These are phyloP conservation scores for Puccinia triticina DNA, from an alignment of 1,284 basidiomycete genomes.

Conservation along the genomic window DNA sequence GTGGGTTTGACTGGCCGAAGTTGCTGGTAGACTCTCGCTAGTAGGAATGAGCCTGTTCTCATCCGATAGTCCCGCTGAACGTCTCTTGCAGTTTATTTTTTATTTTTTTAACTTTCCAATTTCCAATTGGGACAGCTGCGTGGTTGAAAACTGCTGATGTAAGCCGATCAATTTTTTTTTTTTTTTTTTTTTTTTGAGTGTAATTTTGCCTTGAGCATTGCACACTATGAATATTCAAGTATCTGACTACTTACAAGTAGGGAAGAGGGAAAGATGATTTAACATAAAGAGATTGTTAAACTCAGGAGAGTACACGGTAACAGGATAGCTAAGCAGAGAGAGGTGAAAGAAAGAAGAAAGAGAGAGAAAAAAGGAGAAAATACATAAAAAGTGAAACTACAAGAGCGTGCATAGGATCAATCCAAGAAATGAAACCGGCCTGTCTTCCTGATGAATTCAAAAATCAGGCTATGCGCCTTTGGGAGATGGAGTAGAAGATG, in stretches of 20 bases:
- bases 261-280: neutral
- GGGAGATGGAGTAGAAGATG: neutral
- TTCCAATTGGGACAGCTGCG: neutral
- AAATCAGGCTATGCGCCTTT: neutral
- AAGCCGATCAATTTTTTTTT: conserved; percentile 19
- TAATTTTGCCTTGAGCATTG: conserved; percentile 5
- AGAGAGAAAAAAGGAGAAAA: conserved; percentile 3
- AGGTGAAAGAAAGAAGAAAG: neutral
- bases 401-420: too few relatives aligned
- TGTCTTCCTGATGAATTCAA: too few relatives aligned
- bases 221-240: conserved; percentile 14
- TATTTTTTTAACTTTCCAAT: too few relatives aligned
- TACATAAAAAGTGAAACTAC: too few relatives aligned
- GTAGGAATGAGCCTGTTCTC: conserved; percentile 12
- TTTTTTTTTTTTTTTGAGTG: too few relatives aligned
- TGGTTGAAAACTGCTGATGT: conserved; percentile 1
- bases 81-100: neutral
- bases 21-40: conserved; percentile 1
- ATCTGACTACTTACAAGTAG: neutral
- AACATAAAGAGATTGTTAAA: neutral
- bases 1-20: neutral
- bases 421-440: too few relatives aligned
- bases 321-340: too few relatives aligned
- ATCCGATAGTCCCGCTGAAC: neutral
- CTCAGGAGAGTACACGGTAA: neutral